These are phyloP conservation scores for Austroboletus niveus DNA, from an alignment of 1,284 basidiomycete genomes.

Conservation along the genomic window DNA sequence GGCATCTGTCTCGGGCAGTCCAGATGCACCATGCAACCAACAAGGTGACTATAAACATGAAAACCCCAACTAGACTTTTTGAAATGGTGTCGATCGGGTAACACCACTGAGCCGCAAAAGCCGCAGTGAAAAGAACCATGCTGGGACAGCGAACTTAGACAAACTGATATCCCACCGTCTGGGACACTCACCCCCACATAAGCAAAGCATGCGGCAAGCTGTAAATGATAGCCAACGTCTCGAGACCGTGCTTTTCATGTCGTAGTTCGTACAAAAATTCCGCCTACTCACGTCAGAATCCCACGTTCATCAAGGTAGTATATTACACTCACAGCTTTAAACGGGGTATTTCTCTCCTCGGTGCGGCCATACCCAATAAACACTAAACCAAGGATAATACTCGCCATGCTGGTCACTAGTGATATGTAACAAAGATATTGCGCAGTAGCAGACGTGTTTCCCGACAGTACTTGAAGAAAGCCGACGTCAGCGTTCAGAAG, in stretches of 20 bases:
- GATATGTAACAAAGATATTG: constrained; percentile 41
- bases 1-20: constrained; percentile 14
- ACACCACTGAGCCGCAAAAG: constrained; percentile 30
- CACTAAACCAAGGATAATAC: constrained; percentile 40
- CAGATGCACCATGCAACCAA: constrained; percentile 28
- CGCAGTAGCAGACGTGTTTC: constrained; percentile 13
- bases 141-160: constrained; percentile 13
- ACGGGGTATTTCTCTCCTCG: constrained; percentile 26
- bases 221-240: constrained; percentile 38
- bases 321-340: constrained; percentile 28
- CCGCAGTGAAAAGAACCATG: constrained; percentile 30
- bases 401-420: constrained; percentile 38
- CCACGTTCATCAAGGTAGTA: too few relatives aligned
- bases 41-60: constrained; percentile 1
- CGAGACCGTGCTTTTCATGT: constrained; percentile 31
- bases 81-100: background rate
- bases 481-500: constrained; percentile 42
- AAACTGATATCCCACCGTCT: too few relatives aligned
- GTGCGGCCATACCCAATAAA: constrained; percentile 39
- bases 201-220: constrained; percentile 38
- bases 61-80: constrained; percentile 6
- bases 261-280: constrained; percentile 25
- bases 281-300: constrained; percentile 20
- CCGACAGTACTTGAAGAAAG: constrained; percentile 38
- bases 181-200: constrained; percentile 38